phyloP scores from a whole-genome alignment of 208 protist species.

The Tritrichomonas musculus region DNA sequence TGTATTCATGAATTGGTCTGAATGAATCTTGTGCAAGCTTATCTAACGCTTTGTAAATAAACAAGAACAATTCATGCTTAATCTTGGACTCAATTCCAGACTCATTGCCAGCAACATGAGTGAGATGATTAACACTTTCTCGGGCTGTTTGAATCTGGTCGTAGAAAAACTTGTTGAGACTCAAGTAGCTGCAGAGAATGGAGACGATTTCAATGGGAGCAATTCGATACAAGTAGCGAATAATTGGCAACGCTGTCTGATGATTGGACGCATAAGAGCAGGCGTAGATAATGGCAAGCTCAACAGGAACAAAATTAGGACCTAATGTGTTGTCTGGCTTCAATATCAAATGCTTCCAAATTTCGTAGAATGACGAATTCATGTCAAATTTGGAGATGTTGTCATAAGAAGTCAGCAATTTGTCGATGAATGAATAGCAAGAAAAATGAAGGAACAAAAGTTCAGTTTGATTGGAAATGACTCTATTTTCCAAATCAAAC shows the following conservation, averaged over 20 bases:
- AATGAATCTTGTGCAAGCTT: too few relatives aligned
- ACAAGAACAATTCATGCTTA: not conserved
- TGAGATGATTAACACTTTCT: too few relatives aligned
- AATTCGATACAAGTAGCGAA: not conserved
- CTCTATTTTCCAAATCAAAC: slow-evolving; percentile 15
- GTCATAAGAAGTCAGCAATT: not conserved
- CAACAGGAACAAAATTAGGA: not conserved
- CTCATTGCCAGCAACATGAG: too few relatives aligned
- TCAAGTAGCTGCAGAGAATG: too few relatives aligned
- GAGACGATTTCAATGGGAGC: not conserved
- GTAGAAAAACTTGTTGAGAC: too few relatives aligned
- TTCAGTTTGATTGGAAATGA: slow-evolving; percentile 22
- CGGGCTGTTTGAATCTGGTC: too few relatives aligned
- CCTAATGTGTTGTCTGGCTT: not conserved
- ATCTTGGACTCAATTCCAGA: not conserved
- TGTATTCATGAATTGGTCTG: too few relatives aligned
- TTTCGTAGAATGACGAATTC: not conserved
- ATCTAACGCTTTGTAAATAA: not conserved
- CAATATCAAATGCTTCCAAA: not conserved
- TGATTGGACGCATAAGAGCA: not conserved
- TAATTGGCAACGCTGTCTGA: not conserved
- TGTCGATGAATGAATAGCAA: not conserved
- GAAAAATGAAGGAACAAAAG: not conserved
- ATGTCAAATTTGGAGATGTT: not conserved
- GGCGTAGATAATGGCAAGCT: not conserved